Evolutionary conservation across 805 yeast species (phyloP), one percentile per base, ranked within the genome.

Genomic region (Starmerella cellae): DNA sequence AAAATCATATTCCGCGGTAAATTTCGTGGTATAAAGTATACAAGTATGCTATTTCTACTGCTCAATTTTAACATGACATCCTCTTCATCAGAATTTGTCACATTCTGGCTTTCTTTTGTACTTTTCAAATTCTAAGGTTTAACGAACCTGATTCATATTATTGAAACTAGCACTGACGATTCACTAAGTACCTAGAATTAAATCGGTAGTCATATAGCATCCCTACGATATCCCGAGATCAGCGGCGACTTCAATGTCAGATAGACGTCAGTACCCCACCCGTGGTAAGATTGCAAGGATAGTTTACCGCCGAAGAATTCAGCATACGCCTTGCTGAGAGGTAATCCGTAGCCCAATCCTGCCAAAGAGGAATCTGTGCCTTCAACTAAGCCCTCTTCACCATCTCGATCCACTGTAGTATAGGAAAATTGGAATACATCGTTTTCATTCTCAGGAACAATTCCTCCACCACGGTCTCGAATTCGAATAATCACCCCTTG

Each of bases 331-430:
- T 74, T 65, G 46, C 87, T 81, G 48, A 88, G 64, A 5, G 97
- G 97, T 42, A 88, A 61, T 0, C 98, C 98, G 57, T 84, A 88
- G 0, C 97, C 97, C 82, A 91, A 81, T 0, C 98, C 98, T 0
- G 96, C 95, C 28, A 88, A 72, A 19, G 70, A 69, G 20, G 70
- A 68, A 2, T 85, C 87, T 0, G 85, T 87, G 27, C 80, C 77
- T 23, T 73, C 73, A 53, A 80, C 79, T 43, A 77, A 60, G 0
- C 82, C 75, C 59, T 68, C 51, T 59, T 68, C 51, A 16, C 39
- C 39, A 17, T 41, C 47, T 18, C 68, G 66, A 37, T 75, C 77
- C 46, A 77, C 85, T 0, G 95, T 83, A 1, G 94, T 71, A 61
- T 80, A 88, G 4, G 95, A 79, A 61, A 83, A 88, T 53, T 82